Evolutionary conservation across 257 asterid species (phyloP), one percentile per base, ranked within the genome.

Genomic region (Salvia splendens): DNA sequence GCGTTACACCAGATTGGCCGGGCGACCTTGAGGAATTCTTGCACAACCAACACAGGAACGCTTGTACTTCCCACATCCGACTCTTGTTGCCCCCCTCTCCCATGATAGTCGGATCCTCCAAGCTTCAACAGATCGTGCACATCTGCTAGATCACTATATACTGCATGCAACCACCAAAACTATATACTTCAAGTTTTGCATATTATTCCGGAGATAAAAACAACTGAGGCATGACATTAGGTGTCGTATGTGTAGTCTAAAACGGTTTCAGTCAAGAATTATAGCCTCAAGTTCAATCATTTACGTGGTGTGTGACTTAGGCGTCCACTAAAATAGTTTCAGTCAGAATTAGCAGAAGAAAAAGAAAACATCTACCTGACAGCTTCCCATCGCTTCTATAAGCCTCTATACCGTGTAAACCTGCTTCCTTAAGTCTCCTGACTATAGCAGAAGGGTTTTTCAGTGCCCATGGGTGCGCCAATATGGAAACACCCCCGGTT

Each of bases 401-500:
- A 69, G 85, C 86, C 77, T 94, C 99, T 67, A 94, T 54, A 41
- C 97, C 97, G 28, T 91, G 96, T 36, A 94, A 70, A 40, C 99
- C 99, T 4, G 87, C 95, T 6, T 91, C 97, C 71, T 82, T 87
- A 64, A 94, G 79, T 74, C 88, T 80, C 78, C 87, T 85, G 63
- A 91, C 79, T 36, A 94, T 73, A 43, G 82, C 73, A 76, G 79
- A 75, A 4, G 95, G 96, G 70, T 88, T 85, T 75, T 94, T 94
- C 53, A 94, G 78, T 36, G 96, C 92, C 99, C 99, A 94, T 32
- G 99, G 99, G 81, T 94, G 99, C 12, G 99, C 99, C 82, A 94
- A 73, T 56, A 94, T 95, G 10, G 97, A 82, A 65, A 94, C 84
- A 61, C 97, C 99, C 40, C 99, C 99, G 0, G 99, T 94, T 74